A percentile compares a stretch with the other conserved stretches of the same genome.
Evolutionary conservation across 2,329 filamentous ascomycete genomes (phyloP).

Genomic region (Clonostachys rhizophaga): DNA sequence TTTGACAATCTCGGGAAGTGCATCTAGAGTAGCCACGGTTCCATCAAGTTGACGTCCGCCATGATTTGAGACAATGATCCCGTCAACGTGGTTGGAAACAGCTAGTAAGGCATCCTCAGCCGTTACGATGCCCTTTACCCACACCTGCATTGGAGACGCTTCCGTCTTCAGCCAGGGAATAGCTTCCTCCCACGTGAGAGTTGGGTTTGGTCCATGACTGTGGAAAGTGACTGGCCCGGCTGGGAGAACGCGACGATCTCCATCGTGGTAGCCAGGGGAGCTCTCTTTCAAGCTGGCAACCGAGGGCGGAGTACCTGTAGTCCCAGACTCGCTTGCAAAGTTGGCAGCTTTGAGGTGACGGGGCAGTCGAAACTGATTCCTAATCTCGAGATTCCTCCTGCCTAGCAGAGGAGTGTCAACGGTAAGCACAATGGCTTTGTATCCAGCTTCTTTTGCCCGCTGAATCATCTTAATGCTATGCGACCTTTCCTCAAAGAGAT

Average conservation of each 20-base stretch:
- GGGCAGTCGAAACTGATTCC: conserved; percentile 29
- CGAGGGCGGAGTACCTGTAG: conserved; percentile 29
- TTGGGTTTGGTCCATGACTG: conserved; percentile 7
- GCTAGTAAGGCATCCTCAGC: conserved; percentile 30
- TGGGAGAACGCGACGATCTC: too few relatives aligned
- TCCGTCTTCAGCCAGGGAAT: conserved; percentile 43
- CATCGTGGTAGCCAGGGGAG: conserved; percentile 11
- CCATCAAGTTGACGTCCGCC: conserved; percentile 35
- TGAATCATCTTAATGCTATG: too few relatives aligned
- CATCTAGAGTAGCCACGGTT: conserved; percentile 44
- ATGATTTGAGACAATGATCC: conserved; percentile 35
- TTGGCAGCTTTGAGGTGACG: conserved; percentile 28
- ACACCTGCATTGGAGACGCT: conserved; percentile 47
- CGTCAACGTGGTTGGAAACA: conserved; percentile 24
- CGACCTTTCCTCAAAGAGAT: too few relatives aligned
- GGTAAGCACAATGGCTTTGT: too few relatives aligned
- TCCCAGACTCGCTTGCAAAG: conserved; percentile 47
- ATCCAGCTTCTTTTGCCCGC: too few relatives aligned
- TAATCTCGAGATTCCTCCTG: conserved; percentile 40
- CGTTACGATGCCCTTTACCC: conserved; percentile 38
- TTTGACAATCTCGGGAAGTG: conserved; percentile 37
- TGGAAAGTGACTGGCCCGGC: too few relatives aligned
- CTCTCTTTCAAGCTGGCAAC: conserved; percentile 26
- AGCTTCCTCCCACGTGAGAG: conserved; percentile 12
- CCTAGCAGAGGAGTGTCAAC: not conserved